Base-by-base conservation (phyloP, 441 rosid genomes). In the Erodium trifolium region DNA sequence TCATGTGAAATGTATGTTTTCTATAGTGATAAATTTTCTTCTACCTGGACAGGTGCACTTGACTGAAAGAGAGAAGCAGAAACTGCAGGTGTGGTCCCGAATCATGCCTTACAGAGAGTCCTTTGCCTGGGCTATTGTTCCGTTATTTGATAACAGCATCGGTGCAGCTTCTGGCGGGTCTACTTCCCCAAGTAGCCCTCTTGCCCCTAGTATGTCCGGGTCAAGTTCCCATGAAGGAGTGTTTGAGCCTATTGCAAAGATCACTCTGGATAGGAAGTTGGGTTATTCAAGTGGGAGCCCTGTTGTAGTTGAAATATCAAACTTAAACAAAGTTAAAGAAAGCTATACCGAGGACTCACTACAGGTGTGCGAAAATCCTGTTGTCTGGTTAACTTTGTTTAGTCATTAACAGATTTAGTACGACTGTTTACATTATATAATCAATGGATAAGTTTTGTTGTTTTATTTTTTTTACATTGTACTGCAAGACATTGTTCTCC, bases 171-270 rank as follows among this genome's bases (percentile, higher is more conserved):
- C 88, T 71, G 96, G 90, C 72, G 99, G 96, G 67, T 79, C 96
- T 80, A 86, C 96, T 83, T 96, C 99, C 66, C 99, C 98, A 68
- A 91, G 99, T 81, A 96, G 98, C 76, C 97, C 98, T 70, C 95
- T 96, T 76, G 87, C 97, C 77, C 82, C 92, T 70, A 88, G 93
- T 78, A 80, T 91, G 81, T 89, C 96, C 73, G 96, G 92, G 64
- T 86, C 98, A 75, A 86, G 86, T 83, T 84, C 93, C 70, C 97
- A 91, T 66, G 97, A 96, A 37, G 92, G 89, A 68, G 85, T 73
- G 39, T 82, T 82, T 78, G 98, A 96, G 78, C 90, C 97, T 74
- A 76, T 73, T 74, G 85, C 97, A 71, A 96, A 92, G 84, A 86
- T 93, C 77, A 88, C 96, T 49, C 82, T 93, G 75, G 97, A 93